Evolutionary conservation across 2,329 filamentous ascomycete genomes (phyloP).

Genomic region (Fusarium metavorans): DNA sequence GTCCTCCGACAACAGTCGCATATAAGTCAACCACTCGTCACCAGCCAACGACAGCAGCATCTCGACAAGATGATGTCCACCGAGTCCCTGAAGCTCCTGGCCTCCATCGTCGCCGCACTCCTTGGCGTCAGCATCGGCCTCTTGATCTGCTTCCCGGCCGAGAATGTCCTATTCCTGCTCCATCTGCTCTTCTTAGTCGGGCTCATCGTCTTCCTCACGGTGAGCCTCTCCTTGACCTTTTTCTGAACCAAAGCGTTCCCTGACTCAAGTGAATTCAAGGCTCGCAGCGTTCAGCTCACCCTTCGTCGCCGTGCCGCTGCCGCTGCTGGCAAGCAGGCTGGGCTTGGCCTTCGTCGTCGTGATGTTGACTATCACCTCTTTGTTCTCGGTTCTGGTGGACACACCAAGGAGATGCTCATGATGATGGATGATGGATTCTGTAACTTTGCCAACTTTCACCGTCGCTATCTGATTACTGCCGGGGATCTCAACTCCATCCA

Average conservation of each 20-base stretch:
- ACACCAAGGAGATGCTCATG: constrained; percentile 94
- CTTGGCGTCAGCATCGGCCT: constrained; percentile 2
- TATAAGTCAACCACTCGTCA: constrained; percentile 16
- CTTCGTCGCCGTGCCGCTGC: constrained; percentile 26
- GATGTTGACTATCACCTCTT: constrained; percentile 72
- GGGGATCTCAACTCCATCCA: constrained; percentile 77
- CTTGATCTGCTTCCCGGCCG: constrained; percentile 7
- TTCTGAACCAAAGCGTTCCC: not conserved
- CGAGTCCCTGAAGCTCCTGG: constrained; percentile 6
- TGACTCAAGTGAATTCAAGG: constrained; percentile 34
- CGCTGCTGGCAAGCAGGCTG: constrained; percentile 26
- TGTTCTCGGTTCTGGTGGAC: constrained; percentile 91
- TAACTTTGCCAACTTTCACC: constrained; percentile 66
- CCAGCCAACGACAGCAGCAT: not conserved
- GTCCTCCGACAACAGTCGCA: constrained; percentile 14
- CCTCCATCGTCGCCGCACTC: not conserved
- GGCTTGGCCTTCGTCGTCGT: constrained; percentile 1
- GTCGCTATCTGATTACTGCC: constrained; percentile 84
- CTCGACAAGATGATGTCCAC: constrained; percentile 5
- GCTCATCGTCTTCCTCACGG: constrained; percentile 47
- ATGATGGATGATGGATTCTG: constrained; percentile 76
- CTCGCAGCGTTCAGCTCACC: constrained; percentile 47
- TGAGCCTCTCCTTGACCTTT: constrained; percentile 23
- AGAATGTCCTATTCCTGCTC: constrained; percentile 23
- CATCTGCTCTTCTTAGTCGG: constrained; percentile 34